A percentile compares a stretch with the other conserved stretches of the same genome.
Conservation (phyloP, 2,329 filamentous ascomycete species). For the Pseudogymnoascus sp. region DNA sequence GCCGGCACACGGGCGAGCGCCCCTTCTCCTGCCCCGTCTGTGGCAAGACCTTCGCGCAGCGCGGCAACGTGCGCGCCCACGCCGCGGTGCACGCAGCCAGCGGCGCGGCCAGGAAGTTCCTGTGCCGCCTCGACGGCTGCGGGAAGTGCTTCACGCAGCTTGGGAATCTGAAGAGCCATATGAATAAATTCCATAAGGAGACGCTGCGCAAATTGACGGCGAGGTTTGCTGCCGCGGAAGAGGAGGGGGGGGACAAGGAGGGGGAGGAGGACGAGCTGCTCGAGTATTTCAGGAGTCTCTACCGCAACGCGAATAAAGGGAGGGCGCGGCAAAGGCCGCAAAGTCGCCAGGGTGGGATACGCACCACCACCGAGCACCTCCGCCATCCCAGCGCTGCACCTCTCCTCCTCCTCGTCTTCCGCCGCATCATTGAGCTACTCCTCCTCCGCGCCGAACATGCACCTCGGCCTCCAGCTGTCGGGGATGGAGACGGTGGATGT, state of each 20-base stretch:
- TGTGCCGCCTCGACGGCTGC: conserved; percentile 74
- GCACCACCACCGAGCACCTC: too few relatives aligned
- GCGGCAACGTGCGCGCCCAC: conserved; percentile 78
- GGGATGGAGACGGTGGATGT: too few relatives aligned
- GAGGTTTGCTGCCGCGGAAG: conserved; percentile 45
- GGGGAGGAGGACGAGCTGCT: conserved; percentile 63
- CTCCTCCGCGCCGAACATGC: too few relatives aligned
- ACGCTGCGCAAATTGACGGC: conserved; percentile 57
- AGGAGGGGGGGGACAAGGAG: background rate
- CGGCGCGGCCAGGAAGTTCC: conserved; percentile 61
- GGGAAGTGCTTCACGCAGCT: conserved; percentile 82
- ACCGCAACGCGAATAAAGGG: conserved; percentile 99
- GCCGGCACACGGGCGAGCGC: conserved; percentile 78
- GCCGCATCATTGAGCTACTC: too few relatives aligned
- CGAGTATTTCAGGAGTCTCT: conserved; percentile 74
- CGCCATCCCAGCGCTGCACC: too few relatives aligned
- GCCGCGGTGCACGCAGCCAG: conserved; percentile 62
- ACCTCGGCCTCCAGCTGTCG: too few relatives aligned
- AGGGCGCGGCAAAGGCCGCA: conserved; percentile 78
- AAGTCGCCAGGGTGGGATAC: conserved; percentile 34
- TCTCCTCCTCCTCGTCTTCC: too few relatives aligned
- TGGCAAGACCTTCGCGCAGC: conserved; percentile 74
- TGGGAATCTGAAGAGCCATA: conserved; percentile 89
- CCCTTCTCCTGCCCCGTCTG: conserved; percentile 75
- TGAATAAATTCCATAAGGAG: conserved; percentile 85